A percentile compares a stretch with the other conserved stretches of the same genome.
phyloP scores from a whole-genome alignment of 164 flowering plant species.

The Nymphaea thermarum region DNA sequence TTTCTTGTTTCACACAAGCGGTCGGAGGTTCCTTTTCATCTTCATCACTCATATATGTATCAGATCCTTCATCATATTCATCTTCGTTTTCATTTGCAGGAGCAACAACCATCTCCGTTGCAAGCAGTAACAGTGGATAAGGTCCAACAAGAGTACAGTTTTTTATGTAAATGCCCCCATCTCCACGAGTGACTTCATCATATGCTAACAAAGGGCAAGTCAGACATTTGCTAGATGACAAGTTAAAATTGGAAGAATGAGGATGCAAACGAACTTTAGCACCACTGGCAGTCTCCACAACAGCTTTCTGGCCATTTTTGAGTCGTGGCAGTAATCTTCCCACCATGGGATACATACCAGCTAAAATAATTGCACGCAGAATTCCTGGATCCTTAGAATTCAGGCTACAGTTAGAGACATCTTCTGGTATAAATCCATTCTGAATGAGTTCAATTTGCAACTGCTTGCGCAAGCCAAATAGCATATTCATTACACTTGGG shows the following conservation, averaged over 20 bases:
- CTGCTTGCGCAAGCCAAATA: slow-evolving; percentile 64
- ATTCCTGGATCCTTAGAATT: slow-evolving; percentile 80
- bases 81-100: slow-evolving; percentile 30
- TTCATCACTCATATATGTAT: slow-evolving; percentile 14
- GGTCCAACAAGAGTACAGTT: slow-evolving; percentile 69
- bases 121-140: slow-evolving; percentile 60
- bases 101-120: slow-evolving; percentile 78
- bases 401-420: slow-evolving; percentile 44
- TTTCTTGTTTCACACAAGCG: slow-evolving; percentile 22
- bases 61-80: slow-evolving; percentile 26
- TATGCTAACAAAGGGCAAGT: slow-evolving; percentile 34
- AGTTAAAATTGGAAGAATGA: slow-evolving; percentile 35
- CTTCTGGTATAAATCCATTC: slow-evolving; percentile 51
- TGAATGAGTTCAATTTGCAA: slow-evolving; percentile 50
- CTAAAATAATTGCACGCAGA: slow-evolving; percentile 73
- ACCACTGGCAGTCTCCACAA: slow-evolving; percentile 59
- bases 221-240: slow-evolving; percentile 16
- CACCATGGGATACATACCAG: slow-evolving; percentile 89
- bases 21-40: slow-evolving; percentile 23
- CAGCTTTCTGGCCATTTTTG: slow-evolving; percentile 16
- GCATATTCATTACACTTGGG: slow-evolving; percentile 56
- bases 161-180: slow-evolving; percentile 45
- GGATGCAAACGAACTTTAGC: slow-evolving; percentile 56
- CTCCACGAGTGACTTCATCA: slow-evolving; percentile 86
- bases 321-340: slow-evolving; percentile 44